phyloP scores from a whole-genome alignment of 2,329 filamentous ascomycete species.

The Hymenoscyphus fraxineus region DNA sequence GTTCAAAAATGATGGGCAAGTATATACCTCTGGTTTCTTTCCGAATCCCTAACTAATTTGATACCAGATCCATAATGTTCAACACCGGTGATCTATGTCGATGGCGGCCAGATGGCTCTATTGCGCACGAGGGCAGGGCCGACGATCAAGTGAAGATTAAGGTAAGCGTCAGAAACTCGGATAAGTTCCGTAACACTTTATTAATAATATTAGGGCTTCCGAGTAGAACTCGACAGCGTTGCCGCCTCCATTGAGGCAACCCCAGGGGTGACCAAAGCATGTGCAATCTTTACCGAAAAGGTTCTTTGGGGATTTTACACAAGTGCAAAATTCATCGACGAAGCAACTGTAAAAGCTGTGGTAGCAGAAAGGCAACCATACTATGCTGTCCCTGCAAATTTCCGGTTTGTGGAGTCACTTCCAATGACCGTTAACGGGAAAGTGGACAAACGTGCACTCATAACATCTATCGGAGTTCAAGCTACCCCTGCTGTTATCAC shows the following conservation, averaged over 20 bases:
- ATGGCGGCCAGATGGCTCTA: constrained; percentile 50
- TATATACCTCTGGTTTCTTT: neutral
- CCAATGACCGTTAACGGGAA: constrained; percentile 54
- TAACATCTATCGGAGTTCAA: constrained; percentile 12
- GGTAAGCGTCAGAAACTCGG: constrained; percentile 28
- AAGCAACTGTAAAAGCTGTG: constrained; percentile 23
- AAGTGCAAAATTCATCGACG: constrained; percentile 29
- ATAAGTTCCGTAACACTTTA: neutral
- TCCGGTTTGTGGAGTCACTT: constrained; percentile 42
- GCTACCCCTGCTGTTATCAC: constrained; percentile 24
- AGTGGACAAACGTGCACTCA: constrained; percentile 48
- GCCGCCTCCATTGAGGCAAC: constrained; percentile 46
- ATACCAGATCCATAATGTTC: constrained; percentile 48
- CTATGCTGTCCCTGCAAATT: constrained; percentile 49
- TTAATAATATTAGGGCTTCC: constrained; percentile 44
- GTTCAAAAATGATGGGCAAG: constrained; percentile 50
- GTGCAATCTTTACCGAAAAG: constrained; percentile 45
- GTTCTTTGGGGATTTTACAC: constrained; percentile 52
- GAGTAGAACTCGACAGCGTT: constrained; percentile 58
- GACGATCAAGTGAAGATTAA: constrained; percentile 62
- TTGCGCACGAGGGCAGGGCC: constrained; percentile 52
- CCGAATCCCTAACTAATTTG: neutral
- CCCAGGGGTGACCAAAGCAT: constrained; percentile 45
- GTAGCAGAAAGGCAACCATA: constrained; percentile 43
- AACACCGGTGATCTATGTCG: constrained; percentile 57